Conservation (phyloP, 768 basidiomycete genomes). For the Leccinum subtestaceum region DNA sequence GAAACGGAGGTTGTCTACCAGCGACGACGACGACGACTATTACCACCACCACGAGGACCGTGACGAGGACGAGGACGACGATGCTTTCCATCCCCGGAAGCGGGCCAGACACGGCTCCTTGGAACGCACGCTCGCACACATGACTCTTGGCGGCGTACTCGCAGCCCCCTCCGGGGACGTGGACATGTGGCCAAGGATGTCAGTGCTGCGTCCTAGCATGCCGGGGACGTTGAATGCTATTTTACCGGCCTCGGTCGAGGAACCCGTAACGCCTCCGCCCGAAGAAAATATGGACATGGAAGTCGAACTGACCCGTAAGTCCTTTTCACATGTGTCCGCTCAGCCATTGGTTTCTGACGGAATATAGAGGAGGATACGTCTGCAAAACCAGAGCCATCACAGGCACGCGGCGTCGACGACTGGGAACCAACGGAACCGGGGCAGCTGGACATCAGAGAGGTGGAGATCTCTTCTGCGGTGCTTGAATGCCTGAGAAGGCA, state of each 20-base stretch:
- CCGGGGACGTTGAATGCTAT: constrained; percentile 15
- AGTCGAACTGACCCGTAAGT: constrained; percentile 63
- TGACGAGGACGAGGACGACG: constrained; percentile 15
- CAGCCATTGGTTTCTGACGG: background rate
- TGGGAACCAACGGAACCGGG: constrained; percentile 27
- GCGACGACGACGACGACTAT: constrained; percentile 15
- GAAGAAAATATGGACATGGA: constrained; percentile 57
- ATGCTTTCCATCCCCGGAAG: constrained; percentile 31
- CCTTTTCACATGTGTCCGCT: background rate
- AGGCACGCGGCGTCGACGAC: background rate
- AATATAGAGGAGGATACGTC: constrained; percentile 10
- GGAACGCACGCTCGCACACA: constrained; percentile 57
- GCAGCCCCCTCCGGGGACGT: constrained; percentile 14
- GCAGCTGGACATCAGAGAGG: constrained; percentile 20
- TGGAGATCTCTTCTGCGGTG: constrained; percentile 44
- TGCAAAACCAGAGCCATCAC: constrained; percentile 31
- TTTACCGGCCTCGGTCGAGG: constrained; percentile 42
- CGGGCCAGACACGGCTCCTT: constrained; percentile 48
- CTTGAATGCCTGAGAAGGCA: constrained; percentile 44
- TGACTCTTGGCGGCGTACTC: constrained; percentile 32
- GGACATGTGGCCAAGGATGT: constrained; percentile 14
- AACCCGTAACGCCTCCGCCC: constrained; percentile 34
- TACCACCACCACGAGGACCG: background rate
- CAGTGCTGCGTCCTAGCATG: constrained; percentile 5
- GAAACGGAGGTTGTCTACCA: constrained; percentile 38